Base-by-base conservation (phyloP, 306 rosid species). In the Prunus mume region DNA sequence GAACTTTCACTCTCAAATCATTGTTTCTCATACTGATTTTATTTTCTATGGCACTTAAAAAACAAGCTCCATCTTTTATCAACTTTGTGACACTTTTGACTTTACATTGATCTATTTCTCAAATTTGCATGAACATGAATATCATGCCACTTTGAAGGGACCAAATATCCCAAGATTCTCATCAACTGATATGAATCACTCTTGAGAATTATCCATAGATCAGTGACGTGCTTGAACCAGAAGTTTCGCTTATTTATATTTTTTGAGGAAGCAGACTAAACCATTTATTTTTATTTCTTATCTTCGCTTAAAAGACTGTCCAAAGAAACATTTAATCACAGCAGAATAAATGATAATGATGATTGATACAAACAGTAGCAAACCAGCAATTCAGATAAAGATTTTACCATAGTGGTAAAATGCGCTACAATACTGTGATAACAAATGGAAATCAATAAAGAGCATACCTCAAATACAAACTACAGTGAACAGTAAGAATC, bases 401-500 rank as follows among this genome's bases (percentile, higher is more conserved):
- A 15, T 8, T 3, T 10, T 2, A 63, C 11, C 52, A 4, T 4
- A 43, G 15, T 20, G 28, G 24, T 68, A 43, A 52, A 68, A 64
- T 22, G 19, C 18, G 22, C 41, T 63, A 20, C 34, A 30, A 41
- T 17, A 41, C 34, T 38, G 10, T 14, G 17, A 49, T 28, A 62
- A 7, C 43, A 61, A 46, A 49, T 14, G 56, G 13, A 32, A 76
- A 20, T 12, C 63, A 65, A 57, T 38, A 30, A 10, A 10, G 32
- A 43, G 30, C 52, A 34, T 34, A 9, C 27, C 38, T 72, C 14
- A 18, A 57, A 24, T 38, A 72, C 9, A 50, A 58, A 71, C 17
- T 24, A 50, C 58, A 15, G 27, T 20, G 17, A 58, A 28, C 43
- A 45, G 25, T 46, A 34, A 19, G 55, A 79, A 73, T 81, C 65